Evolutionary conservation across 768 basidiomycete genomes (phyloP), one percentile per base, ranked within the genome.

Genomic region (Panaeolus cyanescens): DNA sequence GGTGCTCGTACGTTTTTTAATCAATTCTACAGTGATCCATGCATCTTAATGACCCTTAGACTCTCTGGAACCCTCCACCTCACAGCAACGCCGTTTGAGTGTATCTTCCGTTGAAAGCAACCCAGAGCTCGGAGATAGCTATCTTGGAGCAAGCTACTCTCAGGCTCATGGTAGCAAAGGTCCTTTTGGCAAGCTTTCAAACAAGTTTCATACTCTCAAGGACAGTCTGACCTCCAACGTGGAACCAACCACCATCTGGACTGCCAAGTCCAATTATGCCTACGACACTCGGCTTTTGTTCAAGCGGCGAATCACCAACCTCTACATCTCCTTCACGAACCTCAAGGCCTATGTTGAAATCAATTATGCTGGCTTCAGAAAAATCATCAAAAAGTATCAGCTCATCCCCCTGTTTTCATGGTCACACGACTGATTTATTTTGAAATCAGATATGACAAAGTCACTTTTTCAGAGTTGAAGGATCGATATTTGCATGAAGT

Each of bases 291-390:
- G 93, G 17, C 79, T 96, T 30, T 77, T 95, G 22, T 95, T 91
- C 82, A 99, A 98, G 77, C 87, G 95, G 40, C 81, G 90, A 64
- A 93, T 99, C 56, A 92, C 93, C 0, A 87, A 81, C 53, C 81
- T 95, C 10, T 97, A 92, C 72, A 85, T 95, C 42, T 81, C 87
- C 5, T 81, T 89, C 50, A 88, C 88, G 13, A 87, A 88, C 30
- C 81, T 99, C 59, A 85, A 83, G 71, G 91, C 93, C 5, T 99
- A 94, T 65, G 87, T 94, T 59, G 94, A 98, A 68, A 78, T 97
- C 60, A 99, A 99, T 72, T 84, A 93, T 71, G 91, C 93, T 0
- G 96, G 95, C 1, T 94, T 98, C 76, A 85, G 93, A 66, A 98
- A 98, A 80, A 95, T 96, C 34, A 72, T 96, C 70, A 98, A 98